Conservation (phyloP, 305 asterid species). For the Plantago rigida region DNA sequence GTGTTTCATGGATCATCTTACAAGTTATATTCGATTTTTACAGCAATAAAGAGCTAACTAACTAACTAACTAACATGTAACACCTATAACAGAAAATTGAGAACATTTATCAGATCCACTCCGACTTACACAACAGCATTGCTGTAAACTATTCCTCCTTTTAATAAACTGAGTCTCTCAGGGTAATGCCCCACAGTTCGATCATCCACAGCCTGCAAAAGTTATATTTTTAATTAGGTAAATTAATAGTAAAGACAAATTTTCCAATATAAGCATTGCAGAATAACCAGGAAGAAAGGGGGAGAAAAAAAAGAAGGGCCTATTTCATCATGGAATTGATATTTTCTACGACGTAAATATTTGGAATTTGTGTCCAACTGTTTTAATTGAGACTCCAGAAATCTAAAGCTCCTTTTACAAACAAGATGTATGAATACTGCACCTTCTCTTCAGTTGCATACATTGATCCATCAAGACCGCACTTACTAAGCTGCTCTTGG, state of each 20-base stretch:
- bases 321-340: too few species aligned
- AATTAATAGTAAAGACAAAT: not conserved
- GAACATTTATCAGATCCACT: slow-evolving; percentile 15
- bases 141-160: slow-evolving; percentile 87
- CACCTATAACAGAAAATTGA: slow-evolving; percentile 5
- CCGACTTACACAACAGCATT: slow-evolving; percentile 73
- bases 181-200: slow-evolving; percentile 87
- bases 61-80: not conserved
- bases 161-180: slow-evolving; percentile 79
- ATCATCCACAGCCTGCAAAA: slow-evolving; percentile 67
- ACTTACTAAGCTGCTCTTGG: slow-evolving; percentile 72
- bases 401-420: slow-evolving; percentile 4
- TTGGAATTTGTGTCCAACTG: too few species aligned
- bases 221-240: slow-evolving; percentile 3
- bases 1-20: not conserved
- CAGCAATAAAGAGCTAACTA: not conserved
- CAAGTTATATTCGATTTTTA: too few species aligned
- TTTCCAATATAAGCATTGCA: too few species aligned
- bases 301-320: too few species aligned
- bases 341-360: too few species aligned
- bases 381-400: not conserved
- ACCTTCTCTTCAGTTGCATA: slow-evolving; percentile 81
- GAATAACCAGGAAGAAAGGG: too few species aligned
- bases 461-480: slow-evolving; percentile 73
- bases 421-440: slow-evolving; percentile 18